phyloP scores from a whole-genome alignment of 495 filamentous ascomycete species.

The Neurospora africana region DNA sequence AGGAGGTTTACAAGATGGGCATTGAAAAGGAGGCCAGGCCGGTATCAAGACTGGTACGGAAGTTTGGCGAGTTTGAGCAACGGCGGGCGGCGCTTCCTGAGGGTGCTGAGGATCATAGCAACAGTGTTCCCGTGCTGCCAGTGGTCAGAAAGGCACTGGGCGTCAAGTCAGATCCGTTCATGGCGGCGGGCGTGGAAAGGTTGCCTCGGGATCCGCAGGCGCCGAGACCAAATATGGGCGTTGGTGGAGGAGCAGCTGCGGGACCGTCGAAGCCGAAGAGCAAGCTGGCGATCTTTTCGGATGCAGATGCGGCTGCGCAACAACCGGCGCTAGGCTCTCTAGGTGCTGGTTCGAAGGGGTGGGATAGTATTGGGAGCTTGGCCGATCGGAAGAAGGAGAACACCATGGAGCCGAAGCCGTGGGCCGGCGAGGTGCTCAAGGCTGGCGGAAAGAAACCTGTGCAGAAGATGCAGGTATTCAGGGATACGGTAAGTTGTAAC shows the following conservation, averaged over 20 bases:
- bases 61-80: slow-evolving; percentile 81
- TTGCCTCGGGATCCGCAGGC: slow-evolving; percentile 54
- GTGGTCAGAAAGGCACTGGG: slow-evolving; percentile 74
- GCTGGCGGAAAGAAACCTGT: slow-evolving; percentile 66
- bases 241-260: slow-evolving; percentile 36
- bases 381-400: slow-evolving; percentile 93
- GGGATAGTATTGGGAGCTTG: slow-evolving; percentile 83
- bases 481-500: slow-evolving; percentile 75
- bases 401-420: slow-evolving; percentile 71
- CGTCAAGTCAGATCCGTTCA: slow-evolving; percentile 74
- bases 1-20: slow-evolving; percentile 83
- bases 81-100: slow-evolving; percentile 55
- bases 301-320: slow-evolving; percentile 45
- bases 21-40: slow-evolving; percentile 83
- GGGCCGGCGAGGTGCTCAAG: slow-evolving; percentile 86
- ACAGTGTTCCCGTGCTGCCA: slow-evolving; percentile 69
- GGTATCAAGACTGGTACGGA: slow-evolving; percentile 66
- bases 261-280: slow-evolving; percentile 54
- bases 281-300: slow-evolving; percentile 82
- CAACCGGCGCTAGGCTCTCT: slow-evolving; percentile 38
- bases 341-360: slow-evolving; percentile 53
- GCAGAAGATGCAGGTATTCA: slow-evolving; percentile 85
- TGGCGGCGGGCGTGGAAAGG: slow-evolving; percentile 15
- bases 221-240: slow-evolving; percentile 35
- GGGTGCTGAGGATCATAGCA: slow-evolving; percentile 48